phyloP scores from a whole-genome alignment of 2,329 filamentous ascomycete genomes.

The Fusarium liriodendri region DNA sequence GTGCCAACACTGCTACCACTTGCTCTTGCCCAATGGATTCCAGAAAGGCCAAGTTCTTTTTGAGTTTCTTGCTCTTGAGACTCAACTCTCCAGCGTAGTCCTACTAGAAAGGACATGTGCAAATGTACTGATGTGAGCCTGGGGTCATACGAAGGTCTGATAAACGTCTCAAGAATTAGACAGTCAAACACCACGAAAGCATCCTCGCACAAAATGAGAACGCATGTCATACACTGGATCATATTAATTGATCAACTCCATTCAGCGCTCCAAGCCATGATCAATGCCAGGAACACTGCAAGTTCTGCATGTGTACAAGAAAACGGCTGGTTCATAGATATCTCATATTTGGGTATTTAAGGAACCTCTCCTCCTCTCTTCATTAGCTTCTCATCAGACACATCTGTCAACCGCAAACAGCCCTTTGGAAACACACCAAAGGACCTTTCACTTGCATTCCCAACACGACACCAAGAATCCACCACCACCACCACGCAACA shows the following conservation, averaged over 20 bases:
- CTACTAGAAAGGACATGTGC: not conserved
- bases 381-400: not conserved
- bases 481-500: not conserved
- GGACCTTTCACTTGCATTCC: not conserved
- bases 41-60: not conserved
- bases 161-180: not conserved
- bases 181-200: not conserved
- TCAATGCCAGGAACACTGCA: not conserved
- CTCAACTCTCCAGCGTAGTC: not conserved
- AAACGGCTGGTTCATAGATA: not conserved
- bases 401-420: not conserved
- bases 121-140: not conserved
- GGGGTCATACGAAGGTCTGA: not conserved
- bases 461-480: not conserved
- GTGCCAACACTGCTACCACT: not conserved
- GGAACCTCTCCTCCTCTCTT: not conserved
- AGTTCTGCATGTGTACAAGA: not conserved
- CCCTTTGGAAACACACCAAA: not conserved
- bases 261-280: not conserved
- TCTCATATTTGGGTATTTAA: not conserved
- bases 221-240: not conserved
- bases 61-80: not conserved
- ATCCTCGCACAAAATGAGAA: not conserved
- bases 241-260: not conserved
- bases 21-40: not conserved